Evolutionary conservation across 768 basidiomycete species (phyloP), one percentile per base, ranked within the genome.

Genomic region (Suillus americanus): DNA sequence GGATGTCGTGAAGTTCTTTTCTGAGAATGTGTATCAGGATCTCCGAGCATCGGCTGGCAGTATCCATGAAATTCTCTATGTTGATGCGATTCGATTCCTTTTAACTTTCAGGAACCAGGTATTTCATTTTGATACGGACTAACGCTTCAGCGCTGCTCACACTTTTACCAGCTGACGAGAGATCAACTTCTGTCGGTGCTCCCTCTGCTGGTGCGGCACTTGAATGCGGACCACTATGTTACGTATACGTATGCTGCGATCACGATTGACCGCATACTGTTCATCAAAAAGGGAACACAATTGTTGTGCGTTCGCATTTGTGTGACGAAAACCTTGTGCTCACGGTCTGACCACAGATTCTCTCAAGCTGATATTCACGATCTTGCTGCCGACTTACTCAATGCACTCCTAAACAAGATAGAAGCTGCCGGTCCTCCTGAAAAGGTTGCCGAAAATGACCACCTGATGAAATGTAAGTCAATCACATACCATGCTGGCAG

Each of bases 101-200:
- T 83, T 94, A 72, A 97, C 94, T 0, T 99, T 99, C 85, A 83
- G 97, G n/a, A 94, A 95, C 72, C 96, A 97, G 81, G 95, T 93
- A 56, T 57, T 70, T 20, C 37, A 13, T 55, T 13, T 46, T 68
- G 12, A 2, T 37, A 18, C 33, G 38, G 33, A 23, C 53, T 18
- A 50, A 43, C 28, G 20, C 30, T 61, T 51, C 60, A 16, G 45
- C 18, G 30, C 64, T 33, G 23, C 48, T 45, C n/a, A 28, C 13
- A 45, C 45, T 35, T 14, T 13, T 16, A 54, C 28, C 72, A 95
- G 92, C 82, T 99, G 57, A 95, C 94, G 7, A 99, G 99, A 79
- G 86, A 90, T 18, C 97, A 99, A 83, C 82, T 99, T 12, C 83
- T 96, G 9, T 89, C 93, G 2, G 97, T 99, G 25, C 79, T 99